phyloP scores from a whole-genome alignment of 805 yeast genomes.

The Cyberlindnera amylophila region DNA sequence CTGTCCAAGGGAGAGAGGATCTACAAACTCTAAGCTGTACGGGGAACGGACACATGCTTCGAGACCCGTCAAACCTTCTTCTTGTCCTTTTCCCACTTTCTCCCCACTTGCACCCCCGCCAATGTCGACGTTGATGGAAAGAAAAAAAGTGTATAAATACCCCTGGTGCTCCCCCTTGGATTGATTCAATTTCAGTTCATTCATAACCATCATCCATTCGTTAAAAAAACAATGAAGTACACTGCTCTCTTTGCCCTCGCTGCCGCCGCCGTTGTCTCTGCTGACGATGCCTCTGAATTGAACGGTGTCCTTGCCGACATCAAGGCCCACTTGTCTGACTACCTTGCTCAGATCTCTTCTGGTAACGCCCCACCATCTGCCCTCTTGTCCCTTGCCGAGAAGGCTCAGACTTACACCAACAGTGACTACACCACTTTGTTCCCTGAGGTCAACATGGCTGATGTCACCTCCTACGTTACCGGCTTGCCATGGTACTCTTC shows the following conservation, averaged over 20 bases:
- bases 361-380: slow-evolving; percentile 28
- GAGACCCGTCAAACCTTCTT: no score
- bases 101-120: no score
- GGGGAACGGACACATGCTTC: no score
- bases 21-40: neutral
- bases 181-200: neutral
- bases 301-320: slow-evolving; percentile 18
- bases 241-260: slow-evolving; percentile 8
- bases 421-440: slow-evolving; percentile 32
- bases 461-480: slow-evolving; percentile 26
- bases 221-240: slow-evolving; percentile 5
- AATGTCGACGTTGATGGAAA: no score
- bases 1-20: no score
- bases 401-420: slow-evolving; percentile 31
- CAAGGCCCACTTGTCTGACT: slow-evolving; percentile 18
- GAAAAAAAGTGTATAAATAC: no score
- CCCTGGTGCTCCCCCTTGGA: neutral
- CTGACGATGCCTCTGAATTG: slow-evolving; percentile 11
- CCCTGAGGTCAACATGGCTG: slow-evolving; percentile 24
- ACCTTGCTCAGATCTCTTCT: slow-evolving; percentile 19
- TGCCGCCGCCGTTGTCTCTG: slow-evolving; percentile 9
- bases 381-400: slow-evolving; percentile 27
- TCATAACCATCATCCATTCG: neutral
- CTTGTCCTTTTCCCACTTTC: no score
- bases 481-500: slow-evolving; percentile 33